Evolutionary conservation across 306 rosid species (phyloP).

Genomic region (Ormosia emarginata): DNA sequence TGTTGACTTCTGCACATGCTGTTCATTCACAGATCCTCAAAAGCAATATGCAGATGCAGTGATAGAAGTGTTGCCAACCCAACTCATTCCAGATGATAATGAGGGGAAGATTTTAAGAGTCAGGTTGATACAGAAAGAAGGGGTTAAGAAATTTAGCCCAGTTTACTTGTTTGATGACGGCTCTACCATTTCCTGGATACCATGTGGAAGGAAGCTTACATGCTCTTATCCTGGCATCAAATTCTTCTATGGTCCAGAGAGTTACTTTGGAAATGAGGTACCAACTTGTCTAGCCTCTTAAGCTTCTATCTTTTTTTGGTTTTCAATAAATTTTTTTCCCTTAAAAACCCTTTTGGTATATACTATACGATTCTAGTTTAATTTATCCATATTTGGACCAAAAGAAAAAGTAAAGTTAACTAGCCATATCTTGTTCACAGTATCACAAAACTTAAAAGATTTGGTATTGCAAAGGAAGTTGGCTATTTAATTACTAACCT

Average conservation of each 20-base stretch:
- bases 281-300: neutral
- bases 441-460: neutral
- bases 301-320: neutral
- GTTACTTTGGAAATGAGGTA: conserved; percentile 81
- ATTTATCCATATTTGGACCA: neutral
- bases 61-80: conserved; percentile 92
- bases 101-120: conserved; percentile 94
- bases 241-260: conserved; percentile 82
- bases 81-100: conserved; percentile 82
- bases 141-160: conserved; percentile 72
- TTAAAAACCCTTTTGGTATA: neutral
- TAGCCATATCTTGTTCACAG: neutral
- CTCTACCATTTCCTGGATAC: conserved; percentile 92
- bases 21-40: conserved; percentile 66
- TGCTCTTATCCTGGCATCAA: conserved; percentile 99
- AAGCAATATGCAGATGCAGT: conserved; percentile 98
- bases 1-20: neutral
- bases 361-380: neutral
- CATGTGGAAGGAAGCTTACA: conserved; percentile 98
- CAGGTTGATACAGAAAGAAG: conserved; percentile 90
- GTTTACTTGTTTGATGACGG: conserved; percentile 98
- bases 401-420: neutral
- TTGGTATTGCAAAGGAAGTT: neutral
- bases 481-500: neutral
- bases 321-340: neutral